Evolutionary conservation across 345 rosid genomes (phyloP), one percentile per base, ranked within the genome.

Genomic region (Eutrema japonicum): DNA sequence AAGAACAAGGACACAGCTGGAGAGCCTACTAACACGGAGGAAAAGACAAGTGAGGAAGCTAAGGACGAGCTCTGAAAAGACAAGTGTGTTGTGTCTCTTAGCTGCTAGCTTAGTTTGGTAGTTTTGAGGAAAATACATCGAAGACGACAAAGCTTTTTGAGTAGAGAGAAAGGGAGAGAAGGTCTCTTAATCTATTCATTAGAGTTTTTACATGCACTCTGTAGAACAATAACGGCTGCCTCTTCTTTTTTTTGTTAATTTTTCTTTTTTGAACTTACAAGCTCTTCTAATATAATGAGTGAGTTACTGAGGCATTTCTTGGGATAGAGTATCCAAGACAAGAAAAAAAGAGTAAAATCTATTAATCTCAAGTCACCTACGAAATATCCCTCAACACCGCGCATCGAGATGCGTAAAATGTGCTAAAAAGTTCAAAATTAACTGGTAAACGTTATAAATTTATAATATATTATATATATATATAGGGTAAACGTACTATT

Each of bases 51-150:
- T n/a, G 78, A 75, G 32, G 68, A 36, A 22, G 70, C 14, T n/a
- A 76, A 69, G 58, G 93, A 93, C 77, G 96, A 89, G 83, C 92
- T 87, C 70, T 90, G 82, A 82, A 70, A 40, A 63, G 60, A 70
- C 10, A 55, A 55, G 66, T 55, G 75, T 76, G 73, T 43, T 57
- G 8, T 12, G 57, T 68, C 79, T 68, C 79, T 54, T 64, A 55
- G 76, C 79, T 70, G 71, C 75, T 70, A 64, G 61, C 70, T 50
- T 76, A 70, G 75, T 56, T 45, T 70, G 71, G 71, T 76, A 63
- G 71, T 71, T 70, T 56, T 70, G 72, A 56, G 63, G 76, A 77
- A 64, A 60, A 35, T 75, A 75, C 78, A 51, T 68, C 16, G 29
- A 49, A 42, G 62, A 66, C 26, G 47, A 74, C 54, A 58, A 14